These are phyloP conservation scores for Aspergillus hancockii DNA, from an alignment of 495 filamentous ascomycete species.

Conservation along the genomic window DNA sequence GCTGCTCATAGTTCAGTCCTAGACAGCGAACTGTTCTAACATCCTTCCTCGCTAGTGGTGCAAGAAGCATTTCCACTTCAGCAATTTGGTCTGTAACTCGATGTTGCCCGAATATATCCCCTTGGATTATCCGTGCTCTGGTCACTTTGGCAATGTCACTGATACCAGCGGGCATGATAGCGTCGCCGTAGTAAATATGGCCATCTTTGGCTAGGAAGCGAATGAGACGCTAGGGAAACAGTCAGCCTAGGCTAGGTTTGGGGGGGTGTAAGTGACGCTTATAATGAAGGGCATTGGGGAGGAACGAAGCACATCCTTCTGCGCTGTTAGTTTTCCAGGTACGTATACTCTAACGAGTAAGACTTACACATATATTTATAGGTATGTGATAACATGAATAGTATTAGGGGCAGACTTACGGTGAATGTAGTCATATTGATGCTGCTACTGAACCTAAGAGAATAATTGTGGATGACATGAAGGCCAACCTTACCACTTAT, in stretches of 20 bases:
- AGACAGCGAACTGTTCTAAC: constrained; percentile 76
- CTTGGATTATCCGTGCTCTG: constrained; percentile 67
- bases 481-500: background rate
- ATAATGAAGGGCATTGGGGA: too few species aligned
- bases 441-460: background rate
- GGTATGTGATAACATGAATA: background rate
- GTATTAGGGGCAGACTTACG: constrained; percentile 22
- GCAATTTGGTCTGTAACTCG: constrained; percentile 67
- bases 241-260: background rate
- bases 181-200: constrained; percentile 79
- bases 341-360: too few species aligned
- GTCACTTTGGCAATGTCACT: constrained; percentile 67
- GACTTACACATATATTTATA: too few species aligned
- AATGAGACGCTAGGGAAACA: constrained; percentile 61
- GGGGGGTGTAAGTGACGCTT: too few species aligned
- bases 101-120: constrained; percentile 72
- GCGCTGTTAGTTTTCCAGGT: background rate
- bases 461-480: background rate
- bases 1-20: constrained; percentile 79
- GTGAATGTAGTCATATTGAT: constrained; percentile 40
- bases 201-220: constrained; percentile 79
- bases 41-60: constrained; percentile 67
- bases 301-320: too few species aligned
- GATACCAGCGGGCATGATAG: constrained; percentile 67
- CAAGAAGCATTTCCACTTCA: constrained; percentile 66